Evolutionary conservation across 495 filamentous ascomycete genomes (phyloP), one percentile per base, ranked within the genome.

Genomic region (Penicillium dipodomyicola): DNA sequence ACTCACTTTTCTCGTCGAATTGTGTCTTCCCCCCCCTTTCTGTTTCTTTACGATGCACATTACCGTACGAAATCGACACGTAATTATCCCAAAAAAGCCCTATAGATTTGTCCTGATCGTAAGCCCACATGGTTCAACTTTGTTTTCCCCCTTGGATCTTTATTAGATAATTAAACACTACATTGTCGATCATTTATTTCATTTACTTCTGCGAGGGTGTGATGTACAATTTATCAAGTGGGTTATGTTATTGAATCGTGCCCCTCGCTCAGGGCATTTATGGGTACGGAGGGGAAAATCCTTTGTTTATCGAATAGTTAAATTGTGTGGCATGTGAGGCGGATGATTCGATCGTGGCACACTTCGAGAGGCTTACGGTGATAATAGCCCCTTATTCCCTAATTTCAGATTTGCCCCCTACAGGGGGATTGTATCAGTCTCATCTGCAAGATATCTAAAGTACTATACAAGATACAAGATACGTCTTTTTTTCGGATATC

Each of bases 11-110:
- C 33, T 50, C 20, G 32, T 32, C 49, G 2, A 14, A 25, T n/a
- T 48, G 46, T 5, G 22, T n/a, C n/a, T n/a, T n/a, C 23, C 40
- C 41, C 58, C 59, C 54, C 59, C 62, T 48, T 57, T 60, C 32
- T 15, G 8, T 35, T 54, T 45, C 43, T 54, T 62, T 27, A 46
- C 22, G 14, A 37, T 37, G 6, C 12, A 35, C 32, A n/a, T 30
- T 58, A 60, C 52, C 58, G 49, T 58, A 59, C 57, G 39, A 30
- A 62, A 57, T 68, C 58, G 65, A 66, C 63, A 59, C 57, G 63
- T 67, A 67, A 65, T 63, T 54, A 58, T 50, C 54, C 22, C 14
- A 32, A 23, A 32, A 53, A 55, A 51, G 49, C 46, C 25, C 39
- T 46, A 50, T 35, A 61, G 43, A 57, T 64, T 63, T 35, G 33